These are phyloP conservation scores for Abortiporus biennis DNA, from an alignment of 1,284 basidiomycete species.

Conservation along the genomic window DNA sequence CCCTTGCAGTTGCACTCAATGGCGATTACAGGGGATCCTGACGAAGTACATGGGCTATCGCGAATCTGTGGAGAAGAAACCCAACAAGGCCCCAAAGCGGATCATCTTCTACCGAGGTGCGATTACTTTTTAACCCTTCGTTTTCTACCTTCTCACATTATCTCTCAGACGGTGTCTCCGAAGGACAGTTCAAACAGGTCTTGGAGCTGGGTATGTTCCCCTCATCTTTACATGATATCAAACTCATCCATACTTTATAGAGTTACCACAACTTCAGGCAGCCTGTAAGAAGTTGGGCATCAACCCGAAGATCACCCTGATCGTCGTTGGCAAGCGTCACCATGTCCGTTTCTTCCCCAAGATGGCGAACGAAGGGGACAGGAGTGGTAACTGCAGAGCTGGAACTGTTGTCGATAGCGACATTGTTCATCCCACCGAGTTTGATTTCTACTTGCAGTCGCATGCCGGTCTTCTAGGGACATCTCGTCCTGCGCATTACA, in stretches of 20 bases:
- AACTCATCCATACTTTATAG: conserved; percentile 17
- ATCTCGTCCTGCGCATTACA: conserved; percentile 58
- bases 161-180: conserved; percentile 68
- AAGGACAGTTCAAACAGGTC: conserved; percentile 72
- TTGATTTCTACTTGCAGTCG: conserved; percentile 76
- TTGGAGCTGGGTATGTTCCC: conserved; percentile 44
- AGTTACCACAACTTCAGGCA: conserved; percentile 51
- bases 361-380: conserved; percentile 44
- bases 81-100: conserved; percentile 45
- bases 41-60: conserved; percentile 52
- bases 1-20: not conserved
- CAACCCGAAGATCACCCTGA: conserved; percentile 61
- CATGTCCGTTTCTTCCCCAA: conserved; percentile 74
- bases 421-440: conserved; percentile 67
- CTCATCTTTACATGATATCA: not conserved
- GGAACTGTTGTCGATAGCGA: conserved; percentile 73
- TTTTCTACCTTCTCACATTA: conserved; percentile 4
- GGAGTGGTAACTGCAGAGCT: conserved; percentile 67
- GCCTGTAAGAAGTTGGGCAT: conserved; percentile 53
- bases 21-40: conserved; percentile 38
- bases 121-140: conserved; percentile 10
- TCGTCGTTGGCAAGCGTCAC: conserved; percentile 74
- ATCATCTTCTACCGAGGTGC: conserved; percentile 71
- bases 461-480: conserved; percentile 63
- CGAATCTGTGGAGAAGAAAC: conserved; percentile 43